Base-by-base conservation (phyloP, 106 monocot species). In the Narthecium ossifragum region DNA sequence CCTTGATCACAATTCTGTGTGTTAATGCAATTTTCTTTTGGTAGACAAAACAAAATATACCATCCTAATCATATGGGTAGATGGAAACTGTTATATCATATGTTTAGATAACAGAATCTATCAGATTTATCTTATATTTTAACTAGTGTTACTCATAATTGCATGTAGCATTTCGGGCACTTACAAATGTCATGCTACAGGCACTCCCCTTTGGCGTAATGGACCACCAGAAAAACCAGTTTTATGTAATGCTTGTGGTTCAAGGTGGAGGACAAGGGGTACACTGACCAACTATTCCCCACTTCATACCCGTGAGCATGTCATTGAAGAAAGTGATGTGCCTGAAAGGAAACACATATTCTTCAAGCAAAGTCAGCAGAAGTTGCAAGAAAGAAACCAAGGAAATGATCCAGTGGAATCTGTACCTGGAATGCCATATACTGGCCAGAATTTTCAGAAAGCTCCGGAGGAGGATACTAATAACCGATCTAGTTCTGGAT, bases 191-290 rank as follows among this genome's bases (percentile, higher is more conserved):
- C 13, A 57, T 72, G 30, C 24, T 59, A 74, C 86, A 96, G 96
- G 76, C 68, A 96, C 96, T 67, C 96, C 96, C 49, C 84, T 96
- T 40, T 96, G 96, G 96, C 69, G 96, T 53, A 96, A 96, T 78
- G 96, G 96, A 33, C 96, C 96, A 6, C 86, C 86, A 20, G 90
- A 96, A 21, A 96, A 96, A 75, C 96, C 96, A 47, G 78, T 96
- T 58, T 61, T 96, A 34, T 96, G 96, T 68, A 96, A 96, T 84
- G 96, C 96, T 33, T 96, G 96, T 63, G 96, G 96, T 51, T 90
- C 96, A 26, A 86, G 96, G 59, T 96, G 96, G 96, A 72, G 96
- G 61, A 96, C 96, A 28, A 96, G 90, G 70, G 96, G 96, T 66
- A 69, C 90, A 60, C 75, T 96, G 68, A 58, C 65, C 53, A 96